Evolutionary conservation across 1,284 basidiomycete species (phyloP).

Genomic region (Phaffia rhodozyma): DNA sequence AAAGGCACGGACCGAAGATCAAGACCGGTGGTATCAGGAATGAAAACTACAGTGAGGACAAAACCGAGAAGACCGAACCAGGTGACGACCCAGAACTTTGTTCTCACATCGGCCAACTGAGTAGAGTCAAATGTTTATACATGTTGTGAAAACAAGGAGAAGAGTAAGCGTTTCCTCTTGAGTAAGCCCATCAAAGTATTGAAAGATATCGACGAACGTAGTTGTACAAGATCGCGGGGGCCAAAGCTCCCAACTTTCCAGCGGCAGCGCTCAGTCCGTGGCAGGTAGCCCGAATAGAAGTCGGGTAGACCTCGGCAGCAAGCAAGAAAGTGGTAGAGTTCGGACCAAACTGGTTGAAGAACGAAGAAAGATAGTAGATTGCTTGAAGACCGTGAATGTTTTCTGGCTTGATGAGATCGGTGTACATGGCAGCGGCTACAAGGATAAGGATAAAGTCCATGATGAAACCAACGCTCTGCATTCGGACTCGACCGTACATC

Average conservation of each 20-base stretch:
- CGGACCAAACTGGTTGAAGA: slow-evolving; percentile 45
- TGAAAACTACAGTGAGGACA: slow-evolving; percentile 39
- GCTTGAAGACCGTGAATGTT: slow-evolving; percentile 34
- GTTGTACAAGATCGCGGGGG: slow-evolving; percentile 37
- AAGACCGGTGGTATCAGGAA: slow-evolving; percentile 44
- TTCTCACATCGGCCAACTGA: slow-evolving; percentile 17
- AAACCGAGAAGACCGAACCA: slow-evolving; percentile 43
- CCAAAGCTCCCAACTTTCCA: slow-evolving; percentile 41
- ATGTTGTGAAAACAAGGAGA: background rate
- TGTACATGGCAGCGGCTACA: slow-evolving; percentile 35
- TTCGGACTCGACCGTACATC: slow-evolving; percentile 34
- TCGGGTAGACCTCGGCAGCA: slow-evolving; percentile 42
- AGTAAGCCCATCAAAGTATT: background rate
- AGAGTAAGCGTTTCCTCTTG: background rate
- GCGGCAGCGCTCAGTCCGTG: slow-evolving; percentile 39
- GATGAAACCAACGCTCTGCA: slow-evolving; percentile 41
- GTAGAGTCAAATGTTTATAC: slow-evolving; percentile 10
- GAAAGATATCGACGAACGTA: slow-evolving; percentile 17
- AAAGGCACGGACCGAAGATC: slow-evolving; percentile 30
- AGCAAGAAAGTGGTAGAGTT: slow-evolving; percentile 38
- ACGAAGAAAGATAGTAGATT: slow-evolving; percentile 42
- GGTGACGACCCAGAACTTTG: slow-evolving; percentile 43
- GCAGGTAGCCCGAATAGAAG: slow-evolving; percentile 40
- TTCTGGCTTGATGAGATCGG: slow-evolving; percentile 29
- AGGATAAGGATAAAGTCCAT: slow-evolving; percentile 36